phyloP scores from a whole-genome alignment of 129 eudicot species.

The Ambrosia artemisiifolia region DNA sequence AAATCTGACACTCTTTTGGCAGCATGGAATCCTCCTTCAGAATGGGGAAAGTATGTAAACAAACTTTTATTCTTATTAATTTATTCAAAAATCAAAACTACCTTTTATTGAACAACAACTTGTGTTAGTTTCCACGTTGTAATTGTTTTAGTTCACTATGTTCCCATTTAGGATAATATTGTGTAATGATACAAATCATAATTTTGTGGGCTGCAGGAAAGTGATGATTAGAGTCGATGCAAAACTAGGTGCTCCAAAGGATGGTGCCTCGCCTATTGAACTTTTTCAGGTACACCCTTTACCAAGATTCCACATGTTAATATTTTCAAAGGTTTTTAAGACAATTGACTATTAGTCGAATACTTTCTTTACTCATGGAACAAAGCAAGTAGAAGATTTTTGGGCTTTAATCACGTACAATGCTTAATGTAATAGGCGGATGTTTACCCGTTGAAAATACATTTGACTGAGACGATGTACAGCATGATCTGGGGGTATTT shows the following conservation, averaged over 20 bases:
- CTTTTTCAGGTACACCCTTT: constrained; percentile 62
- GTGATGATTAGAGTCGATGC: constrained; percentile 96
- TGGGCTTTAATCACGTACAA: background rate
- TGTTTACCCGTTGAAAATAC: constrained; percentile 83
- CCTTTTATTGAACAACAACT: background rate
- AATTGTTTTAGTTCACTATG: constrained; percentile 6
- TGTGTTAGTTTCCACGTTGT: background rate
- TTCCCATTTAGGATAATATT: background rate
- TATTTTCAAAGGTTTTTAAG: background rate
- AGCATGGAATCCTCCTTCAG: constrained; percentile 98
- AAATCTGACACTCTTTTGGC: constrained; percentile 87
- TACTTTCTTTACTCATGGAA: background rate
- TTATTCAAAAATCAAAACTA: background rate
- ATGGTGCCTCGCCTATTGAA: constrained; percentile 84
- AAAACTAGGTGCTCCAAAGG: constrained; percentile 85
- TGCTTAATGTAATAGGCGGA: constrained; percentile 50
- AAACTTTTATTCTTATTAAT: background rate
- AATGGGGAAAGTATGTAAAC: constrained; percentile 89
- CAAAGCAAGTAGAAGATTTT: background rate
- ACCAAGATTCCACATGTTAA: background rate
- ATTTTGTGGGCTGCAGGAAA: constrained; percentile 51
- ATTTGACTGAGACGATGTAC: constrained; percentile 86
- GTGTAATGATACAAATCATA: constrained; percentile 13
- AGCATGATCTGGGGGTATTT: constrained; percentile 86
- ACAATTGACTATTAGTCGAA: constrained; percentile 8